Evolutionary conservation across 768 basidiomycete species (phyloP), one percentile per base, ranked within the genome.

Genomic region (Trametes cubensis): DNA sequence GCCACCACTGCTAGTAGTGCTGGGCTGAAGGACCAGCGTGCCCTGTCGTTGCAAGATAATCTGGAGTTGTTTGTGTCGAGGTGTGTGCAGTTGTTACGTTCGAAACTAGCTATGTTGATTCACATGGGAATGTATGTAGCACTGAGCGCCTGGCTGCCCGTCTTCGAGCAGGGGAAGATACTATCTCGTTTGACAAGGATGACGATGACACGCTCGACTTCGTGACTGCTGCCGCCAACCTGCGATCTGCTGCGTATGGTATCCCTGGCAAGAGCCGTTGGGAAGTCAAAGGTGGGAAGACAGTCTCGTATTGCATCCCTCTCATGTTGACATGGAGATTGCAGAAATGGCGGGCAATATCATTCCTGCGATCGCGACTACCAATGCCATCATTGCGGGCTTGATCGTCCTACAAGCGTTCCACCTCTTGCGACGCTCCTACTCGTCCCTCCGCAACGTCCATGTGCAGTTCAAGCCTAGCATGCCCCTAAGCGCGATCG

Each of bases 291-390:
- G 94, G 95, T 92, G 55, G 3, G 2, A 42, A 15, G n/a, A 7
- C 39, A n/a, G n/a, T 45, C 2, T 41, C 25, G 18, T 23, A 42
- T 21, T 41, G 25, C 14, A 6, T 23, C 49, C 49, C 6, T 39
- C 44, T 40, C 15, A 20, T 20, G 1, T 2, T 41, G 4, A n/a
- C 48, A 14, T 4, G 7, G 28, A 42, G 5, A 26, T 23, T 23
- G 21, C 73, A 96, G 95, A 98, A 76, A 98, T 98, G 93, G 97
- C 97, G 0, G 97, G 97, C 11, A 99, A 99, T 75, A 98, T 99
- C 69, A 99, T 98, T 65, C 97, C 97, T 6, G 97, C 97, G 1
- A 98, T 99, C 69, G 97, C 97, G 5, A 99, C 97, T 4, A 99
- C 97, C 23, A 99, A 99, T 73, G 97, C 97, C 11, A 92, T 99